Conservation (phyloP, 2,329 filamentous ascomycete species). For the Raffaelea ambrosiae region DNA sequence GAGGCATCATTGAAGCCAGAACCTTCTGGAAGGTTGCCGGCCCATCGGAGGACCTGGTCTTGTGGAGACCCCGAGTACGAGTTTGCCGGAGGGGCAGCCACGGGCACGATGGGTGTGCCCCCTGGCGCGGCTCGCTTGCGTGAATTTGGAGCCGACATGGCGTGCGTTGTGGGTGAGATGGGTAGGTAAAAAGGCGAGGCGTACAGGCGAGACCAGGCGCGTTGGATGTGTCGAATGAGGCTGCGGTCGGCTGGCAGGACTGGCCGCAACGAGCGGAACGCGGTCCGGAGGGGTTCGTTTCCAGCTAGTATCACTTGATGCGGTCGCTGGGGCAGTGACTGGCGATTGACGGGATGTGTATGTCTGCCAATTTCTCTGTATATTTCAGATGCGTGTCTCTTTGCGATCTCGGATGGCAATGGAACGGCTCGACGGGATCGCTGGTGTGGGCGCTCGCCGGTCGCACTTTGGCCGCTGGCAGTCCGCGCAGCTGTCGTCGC, state of each 20-base stretch:
- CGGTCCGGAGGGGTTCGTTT: background rate
- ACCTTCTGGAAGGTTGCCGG: slow-evolving; percentile 25
- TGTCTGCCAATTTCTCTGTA: too few relatives aligned
- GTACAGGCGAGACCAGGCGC: background rate
- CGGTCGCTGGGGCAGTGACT: too few relatives aligned
- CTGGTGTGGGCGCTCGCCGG: too few relatives aligned
- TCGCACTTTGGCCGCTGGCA: too few relatives aligned
- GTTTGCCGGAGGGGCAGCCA: slow-evolving; percentile 35
- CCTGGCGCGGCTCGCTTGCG: slow-evolving; percentile 71
- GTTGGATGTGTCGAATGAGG: too few relatives aligned
- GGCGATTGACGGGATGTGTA: too few relatives aligned
- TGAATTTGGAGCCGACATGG: slow-evolving; percentile 41
- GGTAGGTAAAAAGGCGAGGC: background rate
- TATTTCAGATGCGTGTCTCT: too few relatives aligned
- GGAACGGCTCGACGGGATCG: too few relatives aligned
- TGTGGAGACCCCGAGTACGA: slow-evolving; percentile 31
- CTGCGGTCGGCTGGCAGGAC: too few relatives aligned
- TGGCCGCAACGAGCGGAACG: background rate
- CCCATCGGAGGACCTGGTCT: slow-evolving; percentile 40
- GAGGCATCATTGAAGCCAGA: slow-evolving; percentile 26
- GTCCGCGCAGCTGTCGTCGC: too few relatives aligned
- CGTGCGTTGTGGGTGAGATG: background rate
- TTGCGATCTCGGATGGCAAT: too few relatives aligned
- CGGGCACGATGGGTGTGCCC: slow-evolving; percentile 44
- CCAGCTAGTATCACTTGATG: background rate